Conservation (phyloP, 163 green algal species). For the Trebouxiophyceae sp. region DNA sequence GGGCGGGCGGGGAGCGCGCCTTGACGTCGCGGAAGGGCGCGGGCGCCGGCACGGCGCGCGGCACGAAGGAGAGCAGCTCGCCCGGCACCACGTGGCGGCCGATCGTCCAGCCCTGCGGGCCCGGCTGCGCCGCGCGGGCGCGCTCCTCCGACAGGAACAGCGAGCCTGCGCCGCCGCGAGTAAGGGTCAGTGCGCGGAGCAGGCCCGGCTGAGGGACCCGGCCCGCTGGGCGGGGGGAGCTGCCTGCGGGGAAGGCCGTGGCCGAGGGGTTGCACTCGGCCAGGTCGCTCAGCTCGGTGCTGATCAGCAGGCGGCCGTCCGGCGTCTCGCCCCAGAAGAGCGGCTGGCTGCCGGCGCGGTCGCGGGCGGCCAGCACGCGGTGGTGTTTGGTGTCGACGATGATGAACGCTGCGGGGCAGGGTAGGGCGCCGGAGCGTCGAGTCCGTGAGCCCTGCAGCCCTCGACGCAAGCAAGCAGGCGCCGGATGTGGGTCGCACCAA, state of each 20-base stretch:
- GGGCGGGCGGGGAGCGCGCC: slow-evolving; percentile 7
- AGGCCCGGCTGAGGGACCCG: neutral
- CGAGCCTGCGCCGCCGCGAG: neutral
- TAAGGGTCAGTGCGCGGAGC: neutral
- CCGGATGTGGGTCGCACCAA: neutral
- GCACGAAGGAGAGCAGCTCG: slow-evolving; percentile 38
- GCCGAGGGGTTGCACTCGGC: neutral
- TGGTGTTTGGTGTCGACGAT: slow-evolving; percentile 43
- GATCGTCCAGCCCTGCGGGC: slow-evolving; percentile 38
- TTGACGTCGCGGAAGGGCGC: slow-evolving; percentile 25
- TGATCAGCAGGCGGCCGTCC: neutral
- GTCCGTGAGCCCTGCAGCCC: neutral
- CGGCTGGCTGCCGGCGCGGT: slow-evolving; percentile 25
- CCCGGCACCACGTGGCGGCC: slow-evolving; percentile 27
- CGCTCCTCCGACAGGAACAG: neutral
- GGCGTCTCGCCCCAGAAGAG: neutral
- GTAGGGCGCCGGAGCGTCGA: no score
- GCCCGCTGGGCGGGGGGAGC: neutral
- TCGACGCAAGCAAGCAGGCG: neutral
- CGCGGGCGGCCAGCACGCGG: slow-evolving; percentile 53
- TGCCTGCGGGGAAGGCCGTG: neutral
- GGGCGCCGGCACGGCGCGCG: slow-evolving; percentile 4
- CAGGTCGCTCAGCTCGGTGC: neutral
- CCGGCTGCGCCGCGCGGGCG: neutral
- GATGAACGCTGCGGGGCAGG: slow-evolving; percentile 53